These are phyloP conservation scores for Zychaea mexicana DNA, from an alignment of 371 early-diverging fungal species.

Conservation along the genomic window DNA sequence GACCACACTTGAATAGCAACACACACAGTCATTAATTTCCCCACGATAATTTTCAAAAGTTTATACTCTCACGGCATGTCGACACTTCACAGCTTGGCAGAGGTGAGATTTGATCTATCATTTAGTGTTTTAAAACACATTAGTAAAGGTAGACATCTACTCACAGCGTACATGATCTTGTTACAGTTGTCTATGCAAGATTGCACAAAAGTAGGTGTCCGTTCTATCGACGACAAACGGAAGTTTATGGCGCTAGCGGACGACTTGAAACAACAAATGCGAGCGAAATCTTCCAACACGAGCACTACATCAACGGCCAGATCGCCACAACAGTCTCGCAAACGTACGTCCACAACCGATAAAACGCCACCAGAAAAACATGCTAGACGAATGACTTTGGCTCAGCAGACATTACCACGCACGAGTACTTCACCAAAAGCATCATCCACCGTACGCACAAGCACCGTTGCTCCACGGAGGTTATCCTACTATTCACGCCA, in stretches of 20 bases:
- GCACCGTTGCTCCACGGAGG: background rate
- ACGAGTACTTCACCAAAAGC: constrained; percentile 5
- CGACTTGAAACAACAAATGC: constrained; percentile 19
- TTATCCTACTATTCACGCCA: constrained; percentile 6
- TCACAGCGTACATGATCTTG: background rate
- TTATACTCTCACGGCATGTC: constrained; percentile 20
- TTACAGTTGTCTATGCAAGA: constrained; percentile 30
- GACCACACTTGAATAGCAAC: background rate
- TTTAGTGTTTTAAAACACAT: no score
- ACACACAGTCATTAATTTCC: background rate
- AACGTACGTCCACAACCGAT: constrained; percentile 9
- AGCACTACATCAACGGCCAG: constrained; percentile 8
- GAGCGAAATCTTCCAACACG: background rate
- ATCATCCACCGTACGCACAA: background rate
- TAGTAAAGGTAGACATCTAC: no score
- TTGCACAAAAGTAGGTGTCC: constrained; percentile 27
- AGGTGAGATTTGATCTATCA: constrained; percentile 12
- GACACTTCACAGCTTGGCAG: constrained; percentile 16
- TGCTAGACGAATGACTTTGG: constrained; percentile 23
- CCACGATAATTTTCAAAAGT: background rate
- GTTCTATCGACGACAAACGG: constrained; percentile 31
- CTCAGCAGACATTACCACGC: constrained; percentile 20
- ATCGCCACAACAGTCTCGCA: constrained; percentile 6
- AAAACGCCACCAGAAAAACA: constrained; percentile 18
- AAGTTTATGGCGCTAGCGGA: constrained; percentile 30